Evolutionary conservation across 805 yeast genomes (phyloP).

Genomic region (Kazachstania bromeliacearum): DNA sequence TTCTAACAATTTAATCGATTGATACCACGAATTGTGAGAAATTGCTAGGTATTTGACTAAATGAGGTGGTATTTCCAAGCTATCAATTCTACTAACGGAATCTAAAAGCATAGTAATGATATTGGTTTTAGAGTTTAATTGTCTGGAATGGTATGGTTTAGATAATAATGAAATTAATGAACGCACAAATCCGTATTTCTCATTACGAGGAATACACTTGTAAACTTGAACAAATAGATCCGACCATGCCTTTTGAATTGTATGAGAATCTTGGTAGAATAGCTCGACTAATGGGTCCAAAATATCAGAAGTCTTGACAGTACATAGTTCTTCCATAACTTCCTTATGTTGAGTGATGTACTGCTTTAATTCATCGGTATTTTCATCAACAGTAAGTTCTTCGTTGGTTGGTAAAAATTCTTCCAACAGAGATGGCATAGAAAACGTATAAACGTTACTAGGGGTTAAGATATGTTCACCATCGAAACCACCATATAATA

Average conservation of each 20-base stretch:
- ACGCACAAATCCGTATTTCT: slow-evolving; percentile 75
- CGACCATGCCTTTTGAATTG: slow-evolving; percentile 79
- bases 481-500: slow-evolving; percentile 72
- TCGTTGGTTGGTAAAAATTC: slow-evolving; percentile 14
- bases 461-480: slow-evolving; percentile 38
- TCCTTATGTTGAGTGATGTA: slow-evolving; percentile 30
- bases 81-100: slow-evolving; percentile 68
- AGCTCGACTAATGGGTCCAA: slow-evolving; percentile 67
- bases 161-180: slow-evolving; percentile 70
- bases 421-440: slow-evolving; percentile 29
- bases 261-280: slow-evolving; percentile 70
- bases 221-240: slow-evolving; percentile 75
- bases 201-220: slow-evolving; percentile 63
- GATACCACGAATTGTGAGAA: slow-evolving; percentile 86
- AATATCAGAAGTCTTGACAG: slow-evolving; percentile 49
- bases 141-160: slow-evolving; percentile 88
- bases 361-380: slow-evolving; percentile 17
- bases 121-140: slow-evolving; percentile 76
- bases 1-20: slow-evolving; percentile 77
- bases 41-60: slow-evolving; percentile 79
- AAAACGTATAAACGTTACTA: slow-evolving; percentile 42
- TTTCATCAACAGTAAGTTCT: slow-evolving; percentile 6
- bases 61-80: slow-evolving; percentile 84
- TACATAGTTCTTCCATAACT: slow-evolving; percentile 22
- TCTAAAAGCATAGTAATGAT: slow-evolving; percentile 77